phyloP scores from a whole-genome alignment of 768 basidiomycete species.

The Rubroboletus satanas region DNA sequence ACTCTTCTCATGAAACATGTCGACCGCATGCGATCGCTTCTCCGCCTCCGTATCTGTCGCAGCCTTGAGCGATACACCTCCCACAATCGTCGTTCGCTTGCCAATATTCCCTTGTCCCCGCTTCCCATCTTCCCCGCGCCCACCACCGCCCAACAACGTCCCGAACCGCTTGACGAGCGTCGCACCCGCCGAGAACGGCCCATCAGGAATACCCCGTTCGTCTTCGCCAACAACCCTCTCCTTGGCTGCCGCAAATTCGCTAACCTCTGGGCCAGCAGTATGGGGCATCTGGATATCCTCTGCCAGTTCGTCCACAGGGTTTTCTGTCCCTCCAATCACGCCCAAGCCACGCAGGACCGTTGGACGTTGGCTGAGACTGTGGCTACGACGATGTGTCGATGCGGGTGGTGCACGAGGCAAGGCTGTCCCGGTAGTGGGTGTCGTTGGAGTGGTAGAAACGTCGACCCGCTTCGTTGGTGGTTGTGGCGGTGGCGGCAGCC shows the following conservation, averaged over 20 bases:
- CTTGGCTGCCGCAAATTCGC: slow-evolving; percentile 47
- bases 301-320: slow-evolving; percentile 42
- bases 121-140: slow-evolving; percentile 42
- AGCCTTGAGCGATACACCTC: slow-evolving; percentile 36
- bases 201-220: slow-evolving; percentile 24
- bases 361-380: slow-evolving; percentile 78
- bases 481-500: slow-evolving; percentile 38
- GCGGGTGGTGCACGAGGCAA: slow-evolving; percentile 70
- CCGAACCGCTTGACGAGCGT: slow-evolving; percentile 79
- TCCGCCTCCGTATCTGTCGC: slow-evolving; percentile 37
- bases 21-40: slow-evolving; percentile 22
- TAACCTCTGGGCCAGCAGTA: slow-evolving; percentile 62
- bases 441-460: slow-evolving; percentile 16
- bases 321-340: slow-evolving; percentile 48
- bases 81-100: slow-evolving; percentile 52
- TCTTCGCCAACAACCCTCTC: slow-evolving; percentile 23
- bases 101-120: slow-evolving; percentile 35
- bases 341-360: slow-evolving; percentile 50
- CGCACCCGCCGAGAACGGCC: slow-evolving; percentile 53
- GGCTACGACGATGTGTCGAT: slow-evolving; percentile 76
- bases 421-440: slow-evolving; percentile 29
- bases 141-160: slow-evolving; percentile 51
- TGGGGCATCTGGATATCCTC: slow-evolving; percentile 42
- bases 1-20: slow-evolving; percentile 20
- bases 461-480: slow-evolving; percentile 31